Conservation (phyloP, 306 rosid species). For the Vicia faba region DNA sequence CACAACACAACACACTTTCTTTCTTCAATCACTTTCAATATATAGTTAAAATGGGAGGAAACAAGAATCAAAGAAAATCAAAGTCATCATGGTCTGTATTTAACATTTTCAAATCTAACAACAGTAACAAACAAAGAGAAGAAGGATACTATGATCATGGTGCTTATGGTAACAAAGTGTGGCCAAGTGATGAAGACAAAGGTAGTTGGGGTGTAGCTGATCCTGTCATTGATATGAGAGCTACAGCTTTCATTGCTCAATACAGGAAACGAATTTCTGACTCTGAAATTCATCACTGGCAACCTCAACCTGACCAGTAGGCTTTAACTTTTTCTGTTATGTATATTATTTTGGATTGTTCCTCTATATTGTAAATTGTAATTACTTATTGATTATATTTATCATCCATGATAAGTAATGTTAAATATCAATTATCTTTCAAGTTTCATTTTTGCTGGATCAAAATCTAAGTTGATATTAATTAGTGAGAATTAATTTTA, state of each 20-base stretch:
- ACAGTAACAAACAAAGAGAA: slow-evolving; percentile 36
- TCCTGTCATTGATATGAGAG: slow-evolving; percentile 64
- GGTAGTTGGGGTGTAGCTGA: slow-evolving; percentile 58
- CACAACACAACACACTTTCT: slow-evolving; percentile 38
- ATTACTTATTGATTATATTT: too few relatives aligned
- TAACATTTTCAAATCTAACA: slow-evolving; percentile 55
- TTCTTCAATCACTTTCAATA: slow-evolving; percentile 1
- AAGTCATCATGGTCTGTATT: slow-evolving; percentile 61
- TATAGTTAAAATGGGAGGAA: slow-evolving; percentile 48
- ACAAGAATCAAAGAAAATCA: slow-evolving; percentile 56
- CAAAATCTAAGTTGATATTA: too few relatives aligned
- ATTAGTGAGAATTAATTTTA: too few relatives aligned
- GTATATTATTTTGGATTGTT: too few relatives aligned
- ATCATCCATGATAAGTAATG: too few relatives aligned
- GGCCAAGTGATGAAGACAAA: slow-evolving; percentile 76
- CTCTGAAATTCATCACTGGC: too few relatives aligned
- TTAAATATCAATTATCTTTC: too few relatives aligned
- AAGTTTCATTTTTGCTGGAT: too few relatives aligned
- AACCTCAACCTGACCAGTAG: slow-evolving; percentile 16
- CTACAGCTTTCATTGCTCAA: slow-evolving; percentile 21
- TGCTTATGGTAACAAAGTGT: slow-evolving; percentile 47
- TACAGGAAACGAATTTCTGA: too few relatives aligned
- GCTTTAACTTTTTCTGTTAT: too few relatives aligned
- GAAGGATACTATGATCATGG: slow-evolving; percentile 2
- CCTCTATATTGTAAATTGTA: too few relatives aligned